Conservation (phyloP, 225 moss, liverwort and hornwort genomes). For the Takakia lepidozioides region DNA sequence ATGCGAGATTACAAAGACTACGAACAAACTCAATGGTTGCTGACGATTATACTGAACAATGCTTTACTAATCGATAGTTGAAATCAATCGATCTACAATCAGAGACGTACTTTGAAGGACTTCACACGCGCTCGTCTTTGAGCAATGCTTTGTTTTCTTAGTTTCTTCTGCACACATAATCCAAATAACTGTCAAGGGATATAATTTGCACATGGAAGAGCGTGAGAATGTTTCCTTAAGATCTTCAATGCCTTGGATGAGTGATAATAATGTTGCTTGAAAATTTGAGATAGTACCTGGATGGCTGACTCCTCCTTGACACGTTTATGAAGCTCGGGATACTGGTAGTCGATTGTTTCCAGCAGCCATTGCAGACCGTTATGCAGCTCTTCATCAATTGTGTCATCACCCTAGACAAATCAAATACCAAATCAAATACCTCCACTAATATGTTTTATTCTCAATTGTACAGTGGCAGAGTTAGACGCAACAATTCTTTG, state of each 20-base stretch:
- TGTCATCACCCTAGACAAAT: too few relatives aligned
- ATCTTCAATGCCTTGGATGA: too few relatives aligned
- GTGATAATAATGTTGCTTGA: too few relatives aligned
- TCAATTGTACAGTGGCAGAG: neutral
- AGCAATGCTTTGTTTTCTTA: constrained; percentile 7
- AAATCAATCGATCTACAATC: neutral
- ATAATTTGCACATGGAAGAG: too few relatives aligned
- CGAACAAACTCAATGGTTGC: neutral
- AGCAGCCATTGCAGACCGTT: constrained; percentile 35
- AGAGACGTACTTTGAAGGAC: constrained; percentile 5
- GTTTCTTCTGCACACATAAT: constrained; percentile 6
- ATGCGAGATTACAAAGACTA: too few relatives aligned
- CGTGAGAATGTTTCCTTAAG: too few relatives aligned
- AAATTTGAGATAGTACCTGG: too few relatives aligned
- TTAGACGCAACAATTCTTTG: neutral
- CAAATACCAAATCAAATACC: too few relatives aligned
- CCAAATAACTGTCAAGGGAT: too few relatives aligned
- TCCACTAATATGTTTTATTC: neutral
- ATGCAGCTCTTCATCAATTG: constrained; percentile 14
- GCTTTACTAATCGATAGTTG: neutral
- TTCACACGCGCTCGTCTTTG: constrained; percentile 10
- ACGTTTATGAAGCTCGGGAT: constrained; percentile 5
- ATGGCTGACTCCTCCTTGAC: constrained; percentile 15
- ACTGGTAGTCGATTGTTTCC: constrained; percentile 12
- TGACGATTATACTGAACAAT: neutral